Evolutionary conservation across 2,329 filamentous ascomycete species (phyloP), one percentile per base, ranked within the genome.

Genomic region (Aspergillus unguis): DNA sequence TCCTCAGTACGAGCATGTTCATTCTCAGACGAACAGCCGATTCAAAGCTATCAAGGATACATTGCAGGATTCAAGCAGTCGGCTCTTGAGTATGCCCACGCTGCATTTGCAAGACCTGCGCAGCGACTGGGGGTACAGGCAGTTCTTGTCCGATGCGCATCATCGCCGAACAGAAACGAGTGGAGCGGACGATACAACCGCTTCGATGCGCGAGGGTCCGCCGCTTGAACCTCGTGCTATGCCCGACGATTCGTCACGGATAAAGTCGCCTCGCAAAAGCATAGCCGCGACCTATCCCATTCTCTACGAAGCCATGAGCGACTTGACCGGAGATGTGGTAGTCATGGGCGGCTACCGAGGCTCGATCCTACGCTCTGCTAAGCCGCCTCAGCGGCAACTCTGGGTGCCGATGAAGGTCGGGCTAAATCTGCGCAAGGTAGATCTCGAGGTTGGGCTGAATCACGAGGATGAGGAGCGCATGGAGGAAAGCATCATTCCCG

Each of bases 331-430:
- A 0, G 92, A 97, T 65, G 69, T 97, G 6, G 90, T 97, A 6
- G 79, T 96, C 29, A 80, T 97, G 65, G 92, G 92, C 23, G 92
- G 92, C 10, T 96, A 96, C 66, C 82, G 92, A 58, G 92, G 92
- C 3, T 96, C 92, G 0, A 80, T 96, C n/a, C 72, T 97, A 29
- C 85, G 92, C 29, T 95, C 90, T 8, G 87, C 90, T 8, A 85
- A 90, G 56, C 82, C 88, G 6, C 87, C 88, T 3, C 84, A 92
- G 64, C 85, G 90, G n/a, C 90, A 95, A 66, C 75, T 96, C 0
- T 97, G 92, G 92, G 89, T 95, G 1, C 92, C 92, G 0, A 86
- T 96, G 65, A 96, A 96, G 71, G 86, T 96, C 28, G 92, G 92
- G 1, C 75, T 97, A 46, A 96, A 95, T 62, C 82, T 96, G 56